A percentile compares a stretch with the other conserved stretches of the same genome.
These are phyloP conservation scores for Seiridium cupressi DNA, from an alignment of 2,329 filamentous ascomycete species.

Conservation along the genomic window DNA sequence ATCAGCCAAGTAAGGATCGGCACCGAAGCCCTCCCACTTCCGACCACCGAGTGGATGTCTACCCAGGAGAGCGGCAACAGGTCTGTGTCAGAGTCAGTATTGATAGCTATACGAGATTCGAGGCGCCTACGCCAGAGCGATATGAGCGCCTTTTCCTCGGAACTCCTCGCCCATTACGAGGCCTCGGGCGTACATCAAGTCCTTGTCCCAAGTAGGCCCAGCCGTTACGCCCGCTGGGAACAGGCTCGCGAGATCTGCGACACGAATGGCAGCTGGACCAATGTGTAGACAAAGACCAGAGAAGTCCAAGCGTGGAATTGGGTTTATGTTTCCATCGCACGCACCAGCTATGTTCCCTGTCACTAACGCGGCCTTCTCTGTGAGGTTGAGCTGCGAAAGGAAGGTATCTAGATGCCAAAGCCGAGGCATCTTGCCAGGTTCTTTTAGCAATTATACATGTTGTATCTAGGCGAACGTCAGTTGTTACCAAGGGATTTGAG, in stretches of 20 bases:
- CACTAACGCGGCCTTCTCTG: conserved; percentile 48
- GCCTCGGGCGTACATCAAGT: conserved; percentile 48
- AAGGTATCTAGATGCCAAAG: conserved; percentile 31
- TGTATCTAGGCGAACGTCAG: no score
- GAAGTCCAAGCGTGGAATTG: conserved; percentile 54
- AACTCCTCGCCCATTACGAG: conserved; percentile 57
- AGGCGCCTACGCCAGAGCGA: conserved; percentile 46
- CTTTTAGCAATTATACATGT: no score
- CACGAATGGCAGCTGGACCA: conserved; percentile 64
- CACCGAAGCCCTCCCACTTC: conserved; percentile 43
- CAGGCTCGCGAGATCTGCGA: conserved; percentile 64
- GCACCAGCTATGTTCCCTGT: neutral
- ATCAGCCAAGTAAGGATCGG: conserved; percentile 59
- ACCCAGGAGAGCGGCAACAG: conserved; percentile 56
- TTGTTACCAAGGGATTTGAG: no score
- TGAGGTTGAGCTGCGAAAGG: conserved; percentile 61
- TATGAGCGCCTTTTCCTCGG: conserved; percentile 69
- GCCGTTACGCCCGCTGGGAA: conserved; percentile 68
- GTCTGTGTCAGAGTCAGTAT: conserved; percentile 21
- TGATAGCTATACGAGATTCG: neutral
- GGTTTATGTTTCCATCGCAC: conserved; percentile 32
- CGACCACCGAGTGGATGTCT: conserved; percentile 49
- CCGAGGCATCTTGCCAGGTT: no score
- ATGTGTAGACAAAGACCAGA: conserved; percentile 66
- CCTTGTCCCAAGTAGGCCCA: conserved; percentile 68